Evolutionary conservation across 2,329 filamentous ascomycete species (phyloP), one percentile per base, ranked within the genome.

Genomic region (Penicillium oxalicum): DNA sequence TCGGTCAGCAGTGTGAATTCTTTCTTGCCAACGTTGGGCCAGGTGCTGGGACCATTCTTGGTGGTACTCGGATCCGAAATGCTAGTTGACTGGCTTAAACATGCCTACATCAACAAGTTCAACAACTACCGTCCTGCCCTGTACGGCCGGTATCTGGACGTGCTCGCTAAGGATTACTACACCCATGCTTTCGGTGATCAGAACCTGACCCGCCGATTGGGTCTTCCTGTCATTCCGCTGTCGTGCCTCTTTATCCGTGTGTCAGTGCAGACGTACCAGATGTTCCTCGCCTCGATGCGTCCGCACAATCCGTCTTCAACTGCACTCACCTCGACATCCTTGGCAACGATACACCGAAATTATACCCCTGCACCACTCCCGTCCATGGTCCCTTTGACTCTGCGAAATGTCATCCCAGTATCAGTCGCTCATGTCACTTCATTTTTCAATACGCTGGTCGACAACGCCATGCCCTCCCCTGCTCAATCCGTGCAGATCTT

Each of bases 71-170:
- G 91, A 1, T 95, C 90, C 54, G 93, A 98, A 71, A 96, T 96
- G 84, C 73, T 95, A 7, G 93, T 98, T 2, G 93, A 98, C 70
- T 91, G 88, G 81, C 81, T 96, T 67, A 98, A 98, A 69, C 94
- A 98, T 65, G 89, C 89, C 24, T 98, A 97, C 66, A 94, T 98
- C 66, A 91, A 85, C 65, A 98, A 98, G 66, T 98, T 98, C 74
- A 98, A 98, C 76, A 95, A 95, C 60, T 90, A 91, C 58, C 91
- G 93, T 55, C 93, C 93, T 3, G 82, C 80, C 5, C 87, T 98
- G 48, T 98, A 98, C 67, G 81, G 83, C 45, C 83, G 90, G 25
- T 95, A 93, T 64, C 79, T 97, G 12, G 94, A 98, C 63, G 88
- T 98, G 4, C 74, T 98, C 6, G 91, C 90, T 57, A 97, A 97